Evolutionary conservation across 2,329 filamentous ascomycete genomes (phyloP), one percentile per base, ranked within the genome.

Genomic region (Calonectria pseudoturangicola): DNA sequence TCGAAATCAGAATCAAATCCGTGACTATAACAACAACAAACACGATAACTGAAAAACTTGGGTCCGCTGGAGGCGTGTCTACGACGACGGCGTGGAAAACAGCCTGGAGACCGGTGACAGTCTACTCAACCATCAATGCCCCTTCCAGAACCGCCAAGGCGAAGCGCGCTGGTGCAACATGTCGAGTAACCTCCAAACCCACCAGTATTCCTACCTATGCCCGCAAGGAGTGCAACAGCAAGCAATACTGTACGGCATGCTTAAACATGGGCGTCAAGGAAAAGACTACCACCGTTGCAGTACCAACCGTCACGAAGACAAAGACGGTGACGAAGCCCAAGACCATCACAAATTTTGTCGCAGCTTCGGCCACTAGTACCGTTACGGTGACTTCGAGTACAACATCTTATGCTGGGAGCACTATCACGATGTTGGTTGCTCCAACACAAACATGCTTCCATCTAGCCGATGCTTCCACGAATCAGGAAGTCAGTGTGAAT

Each of bases 361-460:
- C 7, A 1, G 27, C n/a, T 16, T n/a, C 28, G 21, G 18, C 50
- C 1, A 33, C 28, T 12, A 9, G 7, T 16, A 54, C 28, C 4
- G 50, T 54, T 4, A 54, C 50, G 28, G 50, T 54, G 16, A 54
- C 50, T 21, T 16, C 50, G 25, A 54, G 16, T 12, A 54, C 50
- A 54, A 54, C 50, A 54, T n/a, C 4, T 10, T n/a, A 9, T 18
- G 50, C 28, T 3, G 50, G 50, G 3, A 54, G 25, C 27, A 54
- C 50, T 2, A 30, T 9, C 50, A 33, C 28, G 12, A 9, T 7
- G 6, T 54, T 54, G 28, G 28, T 25, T 16, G 47, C 50, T 10
- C 16, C 50, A 4, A 54, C 50, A 6, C 28, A 54, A 12, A n/a
- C 50, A 4, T 54, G 50, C 28, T 54, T 54, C 28, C 50, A 12